Evolutionary conservation across 805 yeast species (phyloP), one percentile per base, ranked within the genome.

Genomic region (Sugiyamaella qingdaonensis): DNA sequence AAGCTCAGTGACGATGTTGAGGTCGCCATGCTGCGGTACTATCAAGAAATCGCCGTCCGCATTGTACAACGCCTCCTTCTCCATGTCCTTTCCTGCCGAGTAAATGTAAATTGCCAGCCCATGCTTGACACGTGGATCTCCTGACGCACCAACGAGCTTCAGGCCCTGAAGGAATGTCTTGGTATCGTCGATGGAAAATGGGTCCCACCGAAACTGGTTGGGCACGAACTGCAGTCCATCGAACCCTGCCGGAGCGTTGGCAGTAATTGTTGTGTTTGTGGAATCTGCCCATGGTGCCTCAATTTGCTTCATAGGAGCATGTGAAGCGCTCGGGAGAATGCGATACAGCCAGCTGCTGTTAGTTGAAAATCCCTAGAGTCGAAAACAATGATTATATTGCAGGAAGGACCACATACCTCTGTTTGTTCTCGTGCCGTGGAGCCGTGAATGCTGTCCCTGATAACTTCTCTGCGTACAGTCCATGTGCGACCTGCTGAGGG

Each of bases 371-470:
- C 34, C 16, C 46, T 16, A 27, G 18, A 8, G 5, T 37, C 5
- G 4, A 7, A 24, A 24, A 24, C 7, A 7, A 24, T 24, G 29
- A 24, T 24, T 3, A 24, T 24, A 24, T 7, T 24, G 29, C 29
- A n/a, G 21, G 7, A 4, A 27, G 27, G 7, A 2, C 16, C 27
- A 42, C 46, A 21, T 10, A 42, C 7, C 63, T 48, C 42, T 63
- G 66, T 46, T 59, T 52, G 54, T 63, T 63, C 42, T 56, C 55
- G 21, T 52, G 49, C 36, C 66, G 42, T 8, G 66, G 67, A 27
- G 65, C 65, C 13, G 65, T 63, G 45, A 64, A 64, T 9, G 67
- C 67, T 1, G 67, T 61, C 4, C 67, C 67, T 3, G 67, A 62
- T 10, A 64, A 46, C 54, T 64, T 63, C 51, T 64, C 67, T 13